phyloP scores from a whole-genome alignment of 371 early-diverging fungal species.

The Mucor irregularis region DNA sequence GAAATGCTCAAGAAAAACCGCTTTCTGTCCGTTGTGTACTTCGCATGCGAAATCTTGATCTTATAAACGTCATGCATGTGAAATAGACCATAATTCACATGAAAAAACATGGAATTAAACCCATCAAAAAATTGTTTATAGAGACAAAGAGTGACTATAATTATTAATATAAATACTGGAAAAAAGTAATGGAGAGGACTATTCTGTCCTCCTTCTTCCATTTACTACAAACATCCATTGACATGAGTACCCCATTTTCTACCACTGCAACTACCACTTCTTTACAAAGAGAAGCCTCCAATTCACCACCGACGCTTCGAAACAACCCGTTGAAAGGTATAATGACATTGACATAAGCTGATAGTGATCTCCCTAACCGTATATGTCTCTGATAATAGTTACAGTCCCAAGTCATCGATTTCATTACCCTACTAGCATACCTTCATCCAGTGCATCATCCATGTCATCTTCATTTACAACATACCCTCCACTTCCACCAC shows the following conservation, averaged over 20 bases:
- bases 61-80: constrained; percentile 9
- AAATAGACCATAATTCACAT: constrained; percentile 3
- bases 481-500: neutral
- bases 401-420: constrained; percentile 7
- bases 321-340: neutral
- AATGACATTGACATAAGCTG: neutral
- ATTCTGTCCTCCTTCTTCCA: neutral
- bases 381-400: neutral
- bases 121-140: constrained; percentile 2
- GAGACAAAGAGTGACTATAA: neutral
- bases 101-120: neutral
- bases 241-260: neutral
- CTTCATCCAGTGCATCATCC: constrained; percentile 3
- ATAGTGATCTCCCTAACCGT: neutral
- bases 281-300: no score
- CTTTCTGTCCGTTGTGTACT: constrained; percentile 6
- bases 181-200: neutral
- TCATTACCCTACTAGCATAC: neutral
- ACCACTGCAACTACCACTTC: no score
- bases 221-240: neutral
- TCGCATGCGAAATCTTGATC: constrained; percentile 10
- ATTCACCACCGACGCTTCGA: no score
- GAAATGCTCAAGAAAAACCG: neutral
- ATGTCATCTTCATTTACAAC: neutral
- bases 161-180: neutral